phyloP scores from a whole-genome alignment of 2,329 filamentous ascomycete species.

The Sporothrix inflata region DNA sequence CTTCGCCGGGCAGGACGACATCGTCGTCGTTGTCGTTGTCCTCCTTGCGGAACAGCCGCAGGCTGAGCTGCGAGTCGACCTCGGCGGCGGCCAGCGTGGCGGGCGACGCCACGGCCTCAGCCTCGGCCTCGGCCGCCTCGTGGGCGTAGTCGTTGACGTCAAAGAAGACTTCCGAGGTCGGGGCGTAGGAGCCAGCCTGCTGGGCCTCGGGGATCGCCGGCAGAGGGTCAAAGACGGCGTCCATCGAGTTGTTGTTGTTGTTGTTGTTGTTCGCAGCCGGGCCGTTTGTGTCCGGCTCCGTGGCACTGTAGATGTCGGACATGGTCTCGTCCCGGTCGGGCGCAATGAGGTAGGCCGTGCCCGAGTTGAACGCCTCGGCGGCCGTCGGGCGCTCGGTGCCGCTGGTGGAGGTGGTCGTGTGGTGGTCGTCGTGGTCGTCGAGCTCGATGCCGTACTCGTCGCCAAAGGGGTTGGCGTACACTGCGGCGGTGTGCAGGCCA shows the following conservation, averaged over 20 bases:
- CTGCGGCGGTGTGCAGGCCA: conserved; percentile 33
- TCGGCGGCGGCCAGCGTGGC: conserved; percentile 8
- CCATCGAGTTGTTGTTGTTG: background rate
- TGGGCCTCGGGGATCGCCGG: conserved; percentile 18
- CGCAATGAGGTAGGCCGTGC: conserved; percentile 44
- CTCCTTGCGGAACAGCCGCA: conserved; percentile 33
- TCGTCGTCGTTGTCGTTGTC: conserved; percentile 53
- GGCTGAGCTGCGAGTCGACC: conserved; percentile 33
- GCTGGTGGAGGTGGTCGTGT: background rate
- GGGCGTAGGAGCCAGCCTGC: background rate
- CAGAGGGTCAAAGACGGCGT: conserved; percentile 29
- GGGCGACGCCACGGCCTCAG: background rate
- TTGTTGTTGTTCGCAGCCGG: background rate
- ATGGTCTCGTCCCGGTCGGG: conserved; percentile 53
- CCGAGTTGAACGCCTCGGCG: conserved; percentile 35
- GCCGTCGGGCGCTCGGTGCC: background rate
- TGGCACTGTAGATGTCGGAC: conserved; percentile 51
- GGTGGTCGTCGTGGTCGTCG: conserved; percentile 36
- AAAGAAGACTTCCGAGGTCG: conserved; percentile 32
- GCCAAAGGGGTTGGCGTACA: conserved; percentile 63
- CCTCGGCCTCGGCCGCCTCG: background rate
- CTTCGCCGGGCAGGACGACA: conserved; percentile 55
- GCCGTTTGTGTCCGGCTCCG: conserved; percentile 45
- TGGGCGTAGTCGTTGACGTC: conserved; percentile 31
- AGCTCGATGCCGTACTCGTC: conserved; percentile 60